Evolutionary conservation across 2,329 filamentous ascomycete genomes (phyloP), one percentile per base, ranked within the genome.

Genomic region (Metarhizium brunneum): DNA sequence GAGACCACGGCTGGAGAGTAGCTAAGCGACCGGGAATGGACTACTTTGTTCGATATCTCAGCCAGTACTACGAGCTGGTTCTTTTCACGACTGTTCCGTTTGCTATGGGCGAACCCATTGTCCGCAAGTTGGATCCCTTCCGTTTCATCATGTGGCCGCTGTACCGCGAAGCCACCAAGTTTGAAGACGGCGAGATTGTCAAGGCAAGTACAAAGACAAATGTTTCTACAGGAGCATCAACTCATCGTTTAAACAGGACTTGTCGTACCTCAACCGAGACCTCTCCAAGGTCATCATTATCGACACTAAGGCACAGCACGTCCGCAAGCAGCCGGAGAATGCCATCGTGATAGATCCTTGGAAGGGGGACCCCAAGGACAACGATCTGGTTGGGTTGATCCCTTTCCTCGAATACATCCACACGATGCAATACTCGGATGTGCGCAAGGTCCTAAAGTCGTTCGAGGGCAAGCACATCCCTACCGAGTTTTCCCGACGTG

Each of bases 381-480:
- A 85, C 68, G 89, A 90, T 50, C 86, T 99, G 11, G 88, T 99
- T 25, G 82, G 85, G 4, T 77, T 96, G 51, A 95, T 99, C 57
- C 94, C 94, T 13, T 96, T 99, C 83, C 85, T 99, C 59, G 94
- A 99, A 75, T 97, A 96, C 72, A 84, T 99, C 61, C 90, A 91
- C 62, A 94, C 91, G 20, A 96, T 97, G 88, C 87, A 91, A 61
- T 89, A 90, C 64, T 79, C 85, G 53, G 94, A 99, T 65, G 88
- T 95, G 14, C 88, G 94, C 62, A 85, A 88, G 65, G 86, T 94
- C 4, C 73, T 96, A 68, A 90, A 88, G 73, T 92, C 88, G 0
- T 96, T 95, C 65, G 85, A 96, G 55, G 92, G 91, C 69, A 90
- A 86, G 67, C 81, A 92, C 64, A 96, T 99, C 56, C 90, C 94